Conservation (phyloP, 768 basidiomycete genomes). For the Lactifluus echinatus region DNA sequence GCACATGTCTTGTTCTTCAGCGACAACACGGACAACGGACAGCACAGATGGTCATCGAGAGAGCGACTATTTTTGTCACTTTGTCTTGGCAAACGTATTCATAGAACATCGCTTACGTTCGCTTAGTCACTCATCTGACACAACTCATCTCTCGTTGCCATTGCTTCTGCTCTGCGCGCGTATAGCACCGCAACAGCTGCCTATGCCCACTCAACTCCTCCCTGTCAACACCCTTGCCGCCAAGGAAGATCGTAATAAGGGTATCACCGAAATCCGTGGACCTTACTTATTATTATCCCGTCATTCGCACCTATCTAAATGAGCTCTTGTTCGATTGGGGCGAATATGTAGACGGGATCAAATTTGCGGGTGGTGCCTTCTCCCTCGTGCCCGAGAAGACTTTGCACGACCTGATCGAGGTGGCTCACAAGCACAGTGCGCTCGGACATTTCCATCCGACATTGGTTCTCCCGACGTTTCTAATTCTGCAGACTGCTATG, state of each 20-base stretch:
- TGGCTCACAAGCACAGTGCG: conserved; percentile 25
- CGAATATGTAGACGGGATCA: conserved; percentile 37
- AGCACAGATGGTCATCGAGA: too few relatives aligned
- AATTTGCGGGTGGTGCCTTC: conserved; percentile 38
- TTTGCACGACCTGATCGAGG: conserved; percentile 32
- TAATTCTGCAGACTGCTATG: conserved; percentile 26
- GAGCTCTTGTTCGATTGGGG: conserved; percentile 36
- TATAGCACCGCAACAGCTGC: background rate
- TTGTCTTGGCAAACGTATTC: conserved; percentile 12
- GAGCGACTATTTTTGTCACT: conserved; percentile 12
- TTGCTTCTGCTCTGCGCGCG: background rate
- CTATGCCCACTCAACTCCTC: background rate
- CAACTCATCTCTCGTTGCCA: too few relatives aligned
- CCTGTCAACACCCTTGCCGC: background rate
- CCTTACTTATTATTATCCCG: conserved; percentile 29
- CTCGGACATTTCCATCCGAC: background rate
- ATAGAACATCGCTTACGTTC: background rate
- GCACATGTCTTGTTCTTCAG: background rate
- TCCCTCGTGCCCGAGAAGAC: conserved; percentile 35
- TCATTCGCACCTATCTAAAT: conserved; percentile 28
- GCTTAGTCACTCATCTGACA: too few relatives aligned
- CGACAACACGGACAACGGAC: too few relatives aligned
- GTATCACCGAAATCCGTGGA: conserved; percentile 35
- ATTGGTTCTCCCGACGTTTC: background rate
- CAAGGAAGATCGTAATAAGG: background rate